Conservation (phyloP, 306 rosid species). For the Comarum palustre region DNA sequence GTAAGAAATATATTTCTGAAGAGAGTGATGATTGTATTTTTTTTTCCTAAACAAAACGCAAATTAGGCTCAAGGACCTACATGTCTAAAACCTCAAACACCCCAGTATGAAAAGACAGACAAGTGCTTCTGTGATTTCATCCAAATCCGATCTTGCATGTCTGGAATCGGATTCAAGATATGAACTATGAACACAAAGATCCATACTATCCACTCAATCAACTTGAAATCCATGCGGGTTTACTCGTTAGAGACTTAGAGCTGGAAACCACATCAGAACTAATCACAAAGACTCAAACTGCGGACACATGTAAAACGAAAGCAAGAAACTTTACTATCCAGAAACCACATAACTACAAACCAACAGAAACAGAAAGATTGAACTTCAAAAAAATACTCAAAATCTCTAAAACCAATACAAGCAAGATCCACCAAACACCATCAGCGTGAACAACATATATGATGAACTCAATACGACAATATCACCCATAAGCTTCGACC, state of each 20-base stretch:
- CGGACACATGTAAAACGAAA: conserved; percentile 15
- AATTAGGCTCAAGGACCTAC: neutral
- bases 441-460: conserved; percentile 14
- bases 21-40: neutral
- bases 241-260: conserved; percentile 10
- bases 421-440: conserved; percentile 44
- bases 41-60: neutral
- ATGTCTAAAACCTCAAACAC: conserved; percentile 1
- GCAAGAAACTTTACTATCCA: conserved; percentile 2
- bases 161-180: conserved; percentile 11
- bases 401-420: conserved; percentile 5
- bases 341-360: conserved; percentile 23
- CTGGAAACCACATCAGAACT: conserved; percentile 18
- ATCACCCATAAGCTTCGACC: conserved; percentile 14
- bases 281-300: conserved; percentile 19
- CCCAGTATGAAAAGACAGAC: neutral
- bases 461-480: conserved; percentile 20
- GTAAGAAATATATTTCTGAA: neutral
- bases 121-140: conserved; percentile 14
- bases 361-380: conserved; percentile 6
- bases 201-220: neutral
- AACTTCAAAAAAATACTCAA: conserved; percentile 13
- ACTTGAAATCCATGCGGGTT: conserved; percentile 1
- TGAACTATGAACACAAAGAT: conserved; percentile 14
- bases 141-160: conserved; percentile 2